Evolutionary conservation across 495 filamentous ascomycete species (phyloP).

Genomic region (Annulohypoxylon nitens): DNA sequence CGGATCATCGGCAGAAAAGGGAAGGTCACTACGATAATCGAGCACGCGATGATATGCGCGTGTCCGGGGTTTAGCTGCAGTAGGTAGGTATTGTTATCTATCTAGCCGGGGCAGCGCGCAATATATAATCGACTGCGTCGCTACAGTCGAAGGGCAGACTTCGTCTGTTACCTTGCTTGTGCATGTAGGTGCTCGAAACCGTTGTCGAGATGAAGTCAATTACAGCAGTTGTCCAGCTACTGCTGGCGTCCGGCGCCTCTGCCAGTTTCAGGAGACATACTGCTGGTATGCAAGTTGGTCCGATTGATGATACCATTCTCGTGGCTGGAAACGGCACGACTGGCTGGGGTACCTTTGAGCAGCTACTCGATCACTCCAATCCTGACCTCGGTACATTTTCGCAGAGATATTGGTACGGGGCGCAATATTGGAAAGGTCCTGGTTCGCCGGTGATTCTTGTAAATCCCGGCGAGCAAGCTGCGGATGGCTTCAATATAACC

Average conservation of each 20-base stretch:
- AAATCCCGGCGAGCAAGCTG: slow-evolving; percentile 71
- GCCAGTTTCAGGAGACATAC: slow-evolving; percentile 42
- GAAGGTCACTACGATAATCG: slow-evolving; percentile 37
- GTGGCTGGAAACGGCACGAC: slow-evolving; percentile 19
- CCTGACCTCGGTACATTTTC: slow-evolving; percentile 69
- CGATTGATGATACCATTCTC: slow-evolving; percentile 41
- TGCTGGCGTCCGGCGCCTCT: slow-evolving; percentile 49
- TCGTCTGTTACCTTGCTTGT: slow-evolving; percentile 5
- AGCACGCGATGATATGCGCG: slow-evolving; percentile 36
- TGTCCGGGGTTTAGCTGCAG: slow-evolving; percentile 32
- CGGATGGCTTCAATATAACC: slow-evolving; percentile 63
- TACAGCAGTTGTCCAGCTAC: slow-evolving; percentile 42
- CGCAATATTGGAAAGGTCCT: slow-evolving; percentile 66
- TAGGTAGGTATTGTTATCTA: slow-evolving; percentile 25
- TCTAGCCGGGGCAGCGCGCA: slow-evolving; percentile 1
- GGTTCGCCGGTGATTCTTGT: slow-evolving; percentile 69
- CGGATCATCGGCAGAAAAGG: slow-evolving; percentile 27
- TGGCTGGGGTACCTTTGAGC: slow-evolving; percentile 61
- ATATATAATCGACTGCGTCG: slow-evolving; percentile 26
- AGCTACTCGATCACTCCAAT: slow-evolving; percentile 68
- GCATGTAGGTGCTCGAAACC: slow-evolving; percentile 39
- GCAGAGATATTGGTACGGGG: slow-evolving; percentile 69
- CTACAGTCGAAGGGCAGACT: not conserved
- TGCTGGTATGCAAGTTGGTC: slow-evolving; percentile 51
- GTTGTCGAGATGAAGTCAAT: slow-evolving; percentile 49